These are phyloP conservation scores for Hypoxylon intermedium DNA, from an alignment of 495 filamentous ascomycete genomes.

Conservation along the genomic window DNA sequence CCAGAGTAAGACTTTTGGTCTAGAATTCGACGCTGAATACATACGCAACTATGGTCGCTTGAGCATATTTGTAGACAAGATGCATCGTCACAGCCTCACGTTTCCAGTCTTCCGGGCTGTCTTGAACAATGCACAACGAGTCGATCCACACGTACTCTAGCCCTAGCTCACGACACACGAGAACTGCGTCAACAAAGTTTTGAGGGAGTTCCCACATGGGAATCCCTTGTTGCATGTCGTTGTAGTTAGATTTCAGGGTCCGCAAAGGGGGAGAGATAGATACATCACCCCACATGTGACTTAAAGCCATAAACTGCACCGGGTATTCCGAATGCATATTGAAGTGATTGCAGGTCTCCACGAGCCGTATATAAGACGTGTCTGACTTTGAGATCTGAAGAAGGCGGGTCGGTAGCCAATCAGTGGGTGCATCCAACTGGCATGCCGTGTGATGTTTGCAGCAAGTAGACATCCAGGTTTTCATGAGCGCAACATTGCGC, in stretches of 20 bases:
- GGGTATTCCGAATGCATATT: not conserved
- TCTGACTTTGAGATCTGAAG: not conserved
- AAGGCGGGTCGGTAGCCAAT: not conserved
- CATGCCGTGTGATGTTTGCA: not conserved
- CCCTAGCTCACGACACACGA: conserved; percentile 5
- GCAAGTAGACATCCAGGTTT: not conserved
- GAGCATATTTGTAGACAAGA: conserved; percentile 14
- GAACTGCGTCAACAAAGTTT: conserved; percentile 24
- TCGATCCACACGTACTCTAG: conserved; percentile 41
- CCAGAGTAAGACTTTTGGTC: not conserved
- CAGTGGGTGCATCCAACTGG: not conserved
- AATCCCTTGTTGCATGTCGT: conserved; percentile 5
- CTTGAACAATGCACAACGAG: conserved; percentile 42
- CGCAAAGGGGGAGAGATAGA: conserved; percentile 15
- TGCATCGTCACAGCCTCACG: conserved; percentile 33
- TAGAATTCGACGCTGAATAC: not conserved
- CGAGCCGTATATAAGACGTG: not conserved
- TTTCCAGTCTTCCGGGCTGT: conserved; percentile 36
- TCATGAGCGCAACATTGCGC: not conserved
- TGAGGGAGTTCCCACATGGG: conserved; percentile 2
- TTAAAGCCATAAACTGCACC: conserved; percentile 13
- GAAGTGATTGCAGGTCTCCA: not conserved
- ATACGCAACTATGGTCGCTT: conserved; percentile 21
- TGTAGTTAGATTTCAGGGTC: conserved; percentile 13
- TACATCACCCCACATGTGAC: conserved; percentile 29